Base-by-base conservation (phyloP, 768 basidiomycete genomes). In the Collybia sordida region DNA sequence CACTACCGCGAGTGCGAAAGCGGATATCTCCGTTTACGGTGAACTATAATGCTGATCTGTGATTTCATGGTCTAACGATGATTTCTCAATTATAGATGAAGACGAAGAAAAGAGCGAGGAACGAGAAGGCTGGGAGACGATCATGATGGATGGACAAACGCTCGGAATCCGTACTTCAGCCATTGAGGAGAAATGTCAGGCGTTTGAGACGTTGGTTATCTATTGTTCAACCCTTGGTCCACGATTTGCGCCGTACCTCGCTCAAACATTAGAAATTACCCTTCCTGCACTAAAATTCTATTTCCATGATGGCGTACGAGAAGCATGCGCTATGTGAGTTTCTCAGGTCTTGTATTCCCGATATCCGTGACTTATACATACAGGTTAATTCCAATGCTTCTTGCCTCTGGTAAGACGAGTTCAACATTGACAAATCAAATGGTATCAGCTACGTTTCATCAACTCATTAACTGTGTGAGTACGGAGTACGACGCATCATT, bases 131-230 rank as follows among this genome's bases (percentile, higher is more conserved):
- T 92, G 84, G 84, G 88, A 89, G 59, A 88, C 85, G 1, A 77
- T 92, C 52, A 74, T 77, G 5, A 81, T 91, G 74, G 88, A 90
- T 42, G 90, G 90, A 0, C 84, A 86, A 42, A 79, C 81, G 15
- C 75, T 90, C 21, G 88, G 86, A 1, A 88, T 93, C 54, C 79
- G 86, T 47, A 93, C 90, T 2, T 83, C 88, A 0, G 81, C 82
- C 0, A 83, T 93, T 58, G 90, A 93, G 60, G 90, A 93, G 57
- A 93, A 93, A 60, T 90, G 89, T 50, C 87, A 90, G 60, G 90
- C 91, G 2, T 90, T 92, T 56, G 88, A 91, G 60, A 91, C 88
- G n/a, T 74, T 93, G 6, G 82, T 91, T 12, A 86, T 91, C 18
- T 88, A 91, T 60, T 85, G 82, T 54, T 85, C 83, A 36, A 83